Base-by-base conservation (phyloP, 768 basidiomycete genomes). In the Fomitopsis serialis region DNA sequence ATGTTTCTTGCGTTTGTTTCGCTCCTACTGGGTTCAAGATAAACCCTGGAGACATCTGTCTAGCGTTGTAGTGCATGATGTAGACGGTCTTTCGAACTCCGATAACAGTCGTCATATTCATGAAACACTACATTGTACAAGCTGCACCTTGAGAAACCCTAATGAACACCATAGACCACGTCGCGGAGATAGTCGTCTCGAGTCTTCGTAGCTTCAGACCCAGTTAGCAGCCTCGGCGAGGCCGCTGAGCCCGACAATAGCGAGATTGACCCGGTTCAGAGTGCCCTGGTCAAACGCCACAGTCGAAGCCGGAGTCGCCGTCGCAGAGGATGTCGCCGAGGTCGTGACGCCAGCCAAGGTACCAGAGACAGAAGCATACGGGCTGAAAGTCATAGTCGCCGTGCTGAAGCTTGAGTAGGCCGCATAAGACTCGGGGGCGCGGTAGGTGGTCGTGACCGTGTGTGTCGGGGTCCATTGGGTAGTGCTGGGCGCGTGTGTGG, bases 261-360 rank as follows among this genome's bases (percentile, higher is more conserved):
- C 61, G 40, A 65, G n/a, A 52, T 58, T 59, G 49, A 61, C 49
- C 55, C 61, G 58, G 15, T 54, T 49, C 32, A 65, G 35, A 48
- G 37, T 58, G 4, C 59, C 60, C 13, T 54, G 46, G 32, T 57
- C 59, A 32, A 52, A 58, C 37, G 53, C 48, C 4, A 34, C 15
- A 24, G 46, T 58, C 37, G 4, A 6, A 11, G 56, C 54, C 11
- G 61, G 35, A 1, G 58, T 52, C 25, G 61, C 48, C 7, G 45
- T 27, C 17, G 44, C 44, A 11, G 59, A 32, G 21, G 55, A 45
- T 19, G 54, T 40, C 23, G 60, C 23, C 25, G 48, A 44, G n/a
- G 58, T 51, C 19, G 59, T 36, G 40, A 36, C 53, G 12, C 54
- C 45, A 19, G 46, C 45, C 21, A 51, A 19, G 53, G 47, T 55